These are phyloP conservation scores for Zasmidium angulare DNA, from an alignment of 2,329 filamentous ascomycete species.

Conservation along the genomic window DNA sequence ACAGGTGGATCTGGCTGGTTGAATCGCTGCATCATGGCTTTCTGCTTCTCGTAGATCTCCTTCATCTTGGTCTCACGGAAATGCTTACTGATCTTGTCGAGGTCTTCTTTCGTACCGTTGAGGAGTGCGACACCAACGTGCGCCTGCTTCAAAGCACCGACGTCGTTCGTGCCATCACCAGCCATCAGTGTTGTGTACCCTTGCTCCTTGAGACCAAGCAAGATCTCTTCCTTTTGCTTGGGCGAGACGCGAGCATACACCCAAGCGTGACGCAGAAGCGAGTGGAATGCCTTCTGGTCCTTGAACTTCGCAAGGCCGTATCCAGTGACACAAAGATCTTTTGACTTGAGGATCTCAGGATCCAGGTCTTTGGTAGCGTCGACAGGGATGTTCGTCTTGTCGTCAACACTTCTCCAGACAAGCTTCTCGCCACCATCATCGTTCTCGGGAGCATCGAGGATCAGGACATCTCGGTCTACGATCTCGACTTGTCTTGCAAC, in stretches of 20 bases:
- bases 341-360: constrained; percentile 72
- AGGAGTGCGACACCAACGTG: constrained; percentile 95
- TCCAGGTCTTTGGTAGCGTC: constrained; percentile 81
- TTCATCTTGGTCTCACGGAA: constrained; percentile 96
- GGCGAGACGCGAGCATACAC: constrained; percentile 97
- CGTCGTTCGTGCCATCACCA: constrained; percentile 96
- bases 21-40: constrained; percentile 87
- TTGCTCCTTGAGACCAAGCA: constrained; percentile 93
- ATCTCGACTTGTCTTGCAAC: constrained; percentile 96
- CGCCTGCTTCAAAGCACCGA: constrained; percentile 95
- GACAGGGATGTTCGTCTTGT: constrained; percentile 80
- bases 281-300: constrained; percentile 71
- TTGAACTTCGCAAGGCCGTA: constrained; percentile 90
- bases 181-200: constrained; percentile 99
- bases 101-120: constrained; percentile 89
- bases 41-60: constrained; percentile 96
- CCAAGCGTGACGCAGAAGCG: constrained; percentile 86
- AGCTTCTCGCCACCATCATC: constrained; percentile 77
- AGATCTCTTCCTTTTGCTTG: constrained; percentile 97
- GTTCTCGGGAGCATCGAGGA: constrained; percentile 91
- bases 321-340: constrained; percentile 94
- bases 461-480: constrained; percentile 90
- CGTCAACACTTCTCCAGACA: constrained; percentile 93
- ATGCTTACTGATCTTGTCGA: constrained; percentile 89
- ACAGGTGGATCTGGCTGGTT: constrained; percentile 92